phyloP scores from a whole-genome alignment of 2,329 filamentous ascomycete species.

The Monilinia fructigena region DNA sequence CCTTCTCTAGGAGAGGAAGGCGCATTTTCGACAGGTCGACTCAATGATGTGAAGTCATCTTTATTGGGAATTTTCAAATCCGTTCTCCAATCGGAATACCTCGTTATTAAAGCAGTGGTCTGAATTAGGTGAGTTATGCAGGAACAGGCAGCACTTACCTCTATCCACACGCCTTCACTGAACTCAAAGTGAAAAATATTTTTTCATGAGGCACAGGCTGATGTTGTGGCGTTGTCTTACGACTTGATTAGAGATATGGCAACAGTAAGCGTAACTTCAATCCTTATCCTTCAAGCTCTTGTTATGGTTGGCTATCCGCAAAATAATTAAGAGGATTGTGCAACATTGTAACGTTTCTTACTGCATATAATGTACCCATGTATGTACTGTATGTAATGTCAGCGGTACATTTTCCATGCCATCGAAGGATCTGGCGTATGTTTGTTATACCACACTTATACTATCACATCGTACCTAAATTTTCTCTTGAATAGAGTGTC shows the following conservation, averaged over 20 bases:
- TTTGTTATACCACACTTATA: neutral
- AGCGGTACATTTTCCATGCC: conserved; percentile 14
- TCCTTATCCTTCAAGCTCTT: neutral
- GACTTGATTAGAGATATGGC: conserved; percentile 29
- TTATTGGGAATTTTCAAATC: neutral
- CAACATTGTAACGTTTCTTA: conserved; percentile 10
- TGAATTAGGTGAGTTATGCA: conserved; percentile 16
- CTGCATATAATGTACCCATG: neutral
- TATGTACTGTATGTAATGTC: conserved; percentile 7
- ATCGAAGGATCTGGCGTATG: conserved; percentile 11
- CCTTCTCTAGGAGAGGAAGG: conserved; percentile 12
- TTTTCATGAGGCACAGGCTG: conserved; percentile 22
- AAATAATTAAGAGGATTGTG: neutral
- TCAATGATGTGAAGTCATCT: neutral
- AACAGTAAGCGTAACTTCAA: conserved; percentile 26
- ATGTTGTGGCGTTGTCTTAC: conserved; percentile 21
- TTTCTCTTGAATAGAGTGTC: neutral
- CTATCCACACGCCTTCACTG: neutral
- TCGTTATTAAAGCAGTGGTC: neutral
- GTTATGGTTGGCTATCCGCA: neutral
- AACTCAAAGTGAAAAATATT: neutral
- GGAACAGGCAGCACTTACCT: neutral
- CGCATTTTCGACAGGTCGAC: neutral
- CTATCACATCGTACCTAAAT: neutral
- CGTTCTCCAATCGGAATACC: neutral